Evolutionary conservation across 208 protist species (phyloP).

Genomic region (Angomonas deanei): DNA sequence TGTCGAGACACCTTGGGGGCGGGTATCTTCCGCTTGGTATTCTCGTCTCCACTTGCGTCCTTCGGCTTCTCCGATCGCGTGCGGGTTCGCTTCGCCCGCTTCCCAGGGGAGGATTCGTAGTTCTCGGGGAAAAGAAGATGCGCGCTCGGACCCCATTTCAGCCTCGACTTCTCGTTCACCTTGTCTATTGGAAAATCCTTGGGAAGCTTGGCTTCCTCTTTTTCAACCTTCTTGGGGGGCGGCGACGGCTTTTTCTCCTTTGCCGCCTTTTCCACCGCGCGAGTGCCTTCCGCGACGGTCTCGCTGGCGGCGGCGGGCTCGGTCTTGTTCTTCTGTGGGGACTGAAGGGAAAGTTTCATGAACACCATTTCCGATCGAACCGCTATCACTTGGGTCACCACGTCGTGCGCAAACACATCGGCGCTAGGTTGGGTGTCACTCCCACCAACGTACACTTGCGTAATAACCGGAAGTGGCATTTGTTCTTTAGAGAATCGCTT

Average conservation of each 20-base stretch:
- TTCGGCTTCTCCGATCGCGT: constrained; percentile 7
- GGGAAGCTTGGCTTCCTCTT: too few species aligned
- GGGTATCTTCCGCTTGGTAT: neutral
- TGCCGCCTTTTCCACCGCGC: too few species aligned
- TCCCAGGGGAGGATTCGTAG: constrained; percentile 60
- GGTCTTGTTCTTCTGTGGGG: neutral
- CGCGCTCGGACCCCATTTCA: constrained; percentile 66
- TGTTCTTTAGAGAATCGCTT: constrained; percentile 15
- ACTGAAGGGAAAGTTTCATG: constrained; percentile 23
- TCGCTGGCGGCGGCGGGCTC: too few species aligned
- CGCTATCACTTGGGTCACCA: constrained; percentile 51
- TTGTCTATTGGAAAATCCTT: neutral
- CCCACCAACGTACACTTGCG: constrained; percentile 66
- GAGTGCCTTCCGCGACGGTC: too few species aligned
- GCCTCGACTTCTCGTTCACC: constrained; percentile 9
- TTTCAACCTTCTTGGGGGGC: too few species aligned
- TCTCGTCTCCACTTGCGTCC: constrained; percentile 2
- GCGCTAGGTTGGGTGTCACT: constrained; percentile 32
- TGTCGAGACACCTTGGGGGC: constrained; percentile 9
- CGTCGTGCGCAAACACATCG: constrained; percentile 74
- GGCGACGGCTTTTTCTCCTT: too few species aligned
- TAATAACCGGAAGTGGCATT: constrained; percentile 34
- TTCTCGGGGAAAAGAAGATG: constrained; percentile 63
- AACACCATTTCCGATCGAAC: constrained; percentile 71
- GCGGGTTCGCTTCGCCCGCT: constrained; percentile 25